Evolutionary conservation across 163 green algal genomes (phyloP), one percentile per base, ranked within the genome.

Genomic region (Botryococcus braunii): DNA sequence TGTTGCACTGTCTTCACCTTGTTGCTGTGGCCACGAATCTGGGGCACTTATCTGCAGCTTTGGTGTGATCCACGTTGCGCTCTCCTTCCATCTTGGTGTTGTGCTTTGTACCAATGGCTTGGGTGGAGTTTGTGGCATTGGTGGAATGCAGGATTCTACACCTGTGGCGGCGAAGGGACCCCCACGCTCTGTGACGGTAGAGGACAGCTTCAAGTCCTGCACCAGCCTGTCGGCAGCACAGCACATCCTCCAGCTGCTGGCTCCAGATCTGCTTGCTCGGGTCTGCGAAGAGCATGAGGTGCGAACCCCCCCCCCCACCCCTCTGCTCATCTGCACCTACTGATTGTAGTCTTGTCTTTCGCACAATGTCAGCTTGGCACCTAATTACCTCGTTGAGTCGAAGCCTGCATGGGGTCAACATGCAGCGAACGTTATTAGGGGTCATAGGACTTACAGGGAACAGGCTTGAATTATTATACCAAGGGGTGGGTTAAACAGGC

Each of bases 151-250:
- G 71, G 71, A 77, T 27, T 32, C 59, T 32, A 63, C 48, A 29
- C 71, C 71, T 50, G 81, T 87, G 32, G 41, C 69, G 36, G 65
- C 77, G 34, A 76, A 69, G 21, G 74, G 69, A 0, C 76, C 83
- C 1, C 79, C 84, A 21, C 91, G 90, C 70, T 74, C 68, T 11
- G 77, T 95, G 29, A 91, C 82, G 0, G 83, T 91, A 17, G 88
- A 95, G 73, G 88, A 95, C 71, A 80, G 58, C 29, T 92, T 93
- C 78, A 84, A 84, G 59, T 59, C 50, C 39, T 92, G 84, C 71
- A 56, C 49, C 55, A 74, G 65, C 60, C 70, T 79, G 59, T 27
- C 27, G 0, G 82, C 65, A 4, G 78, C 74, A 1, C 31, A 58
- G 38, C 71, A 76, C n/a, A 69, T 86, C 29, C 32, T 86, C 58